A percentile compares a stretch with the other conserved stretches of the same genome.
Conservation (phyloP, 1,284 basidiomycete species). For the Cutaneotrichosporon mucoides region DNA sequence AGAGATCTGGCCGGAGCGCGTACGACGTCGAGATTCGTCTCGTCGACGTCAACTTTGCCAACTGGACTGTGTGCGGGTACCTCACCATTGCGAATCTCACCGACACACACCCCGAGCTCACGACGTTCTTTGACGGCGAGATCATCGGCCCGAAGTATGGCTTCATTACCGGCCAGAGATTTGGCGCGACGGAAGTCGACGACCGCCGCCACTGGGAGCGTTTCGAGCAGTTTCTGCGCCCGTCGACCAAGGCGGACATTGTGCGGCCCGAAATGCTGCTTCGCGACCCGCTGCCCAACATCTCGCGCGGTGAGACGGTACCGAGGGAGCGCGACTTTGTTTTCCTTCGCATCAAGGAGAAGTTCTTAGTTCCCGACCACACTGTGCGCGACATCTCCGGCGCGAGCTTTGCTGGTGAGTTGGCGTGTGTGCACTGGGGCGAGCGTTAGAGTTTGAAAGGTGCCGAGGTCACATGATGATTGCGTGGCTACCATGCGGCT, state of each 20-base stretch:
- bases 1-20: conserved; percentile 75
- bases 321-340: conserved; percentile 50
- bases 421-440: too few relatives aligned
- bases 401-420: conserved; percentile 86
- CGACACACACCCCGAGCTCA: conserved; percentile 82
- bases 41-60: conserved; percentile 73
- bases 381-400: conserved; percentile 90
- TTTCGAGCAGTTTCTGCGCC: conserved; percentile 81
- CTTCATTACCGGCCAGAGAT: conserved; percentile 71
- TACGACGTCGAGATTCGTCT: conserved; percentile 81
- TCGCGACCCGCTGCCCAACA: conserved; percentile 51
- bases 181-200: conserved; percentile 79
- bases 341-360: conserved; percentile 97
- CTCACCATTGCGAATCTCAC: conserved; percentile 83
- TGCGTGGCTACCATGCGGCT: too few relatives aligned
- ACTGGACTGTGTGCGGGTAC: conserved; percentile 78
- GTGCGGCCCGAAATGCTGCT: conserved; percentile 70
- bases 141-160: conserved; percentile 81
- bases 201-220: conserved; percentile 87
- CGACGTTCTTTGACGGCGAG: conserved; percentile 90
- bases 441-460: too few relatives aligned
- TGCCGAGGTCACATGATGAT: too few relatives aligned
- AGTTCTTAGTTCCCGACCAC: conserved; percentile 90
- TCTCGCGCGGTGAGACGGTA: conserved; percentile 24
- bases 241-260: conserved; percentile 55